These are phyloP conservation scores for Monosporascus sp. DNA, from an alignment of 2,329 filamentous ascomycete species.

Conservation along the genomic window DNA sequence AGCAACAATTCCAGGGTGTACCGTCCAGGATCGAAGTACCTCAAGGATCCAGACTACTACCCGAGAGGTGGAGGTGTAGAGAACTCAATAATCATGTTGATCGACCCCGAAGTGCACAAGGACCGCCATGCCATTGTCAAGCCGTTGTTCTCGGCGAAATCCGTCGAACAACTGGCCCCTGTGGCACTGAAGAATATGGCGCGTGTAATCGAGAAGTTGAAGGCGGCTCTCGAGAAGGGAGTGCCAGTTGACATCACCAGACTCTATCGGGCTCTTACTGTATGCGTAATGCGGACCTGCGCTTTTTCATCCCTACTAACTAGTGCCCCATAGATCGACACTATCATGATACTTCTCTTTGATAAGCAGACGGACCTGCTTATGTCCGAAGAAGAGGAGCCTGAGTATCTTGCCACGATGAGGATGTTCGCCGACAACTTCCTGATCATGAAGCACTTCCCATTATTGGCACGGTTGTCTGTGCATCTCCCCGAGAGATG, in stretches of 20 bases:
- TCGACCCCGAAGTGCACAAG: slow-evolving; percentile 5
- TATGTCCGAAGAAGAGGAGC: slow-evolving; percentile 3
- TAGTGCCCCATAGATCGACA: slow-evolving; percentile 4
- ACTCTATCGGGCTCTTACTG: slow-evolving; percentile 8
- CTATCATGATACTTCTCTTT: slow-evolving; percentile 10
- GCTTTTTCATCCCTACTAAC: background rate
- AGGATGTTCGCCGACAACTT: slow-evolving; percentile 12
- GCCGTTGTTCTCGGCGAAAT: slow-evolving; percentile 5
- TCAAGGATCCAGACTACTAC: slow-evolving; percentile 9
- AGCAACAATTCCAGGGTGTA: slow-evolving; percentile 3
- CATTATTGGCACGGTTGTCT: slow-evolving; percentile 3
- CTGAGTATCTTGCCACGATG: slow-evolving; percentile 6
- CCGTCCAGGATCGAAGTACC: slow-evolving; percentile 4
- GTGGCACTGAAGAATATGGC: slow-evolving; percentile 2
- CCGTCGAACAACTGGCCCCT: slow-evolving; percentile 7
- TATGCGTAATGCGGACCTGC: background rate
- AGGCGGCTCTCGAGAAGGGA: slow-evolving; percentile 2
- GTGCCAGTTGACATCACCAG: slow-evolving; percentile 9
- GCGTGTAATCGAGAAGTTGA: slow-evolving; percentile 4
- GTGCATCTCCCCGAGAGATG: slow-evolving; percentile 2
- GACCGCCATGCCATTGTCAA: slow-evolving; percentile 4
- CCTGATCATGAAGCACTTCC: slow-evolving; percentile 8
- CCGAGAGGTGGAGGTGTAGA: slow-evolving; percentile 7
- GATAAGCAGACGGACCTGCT: slow-evolving; percentile 6
- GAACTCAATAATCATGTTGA: slow-evolving; percentile 8